Conservation (phyloP, 495 filamentous ascomycete genomes). For the Antarctomyces pellizariae region DNA sequence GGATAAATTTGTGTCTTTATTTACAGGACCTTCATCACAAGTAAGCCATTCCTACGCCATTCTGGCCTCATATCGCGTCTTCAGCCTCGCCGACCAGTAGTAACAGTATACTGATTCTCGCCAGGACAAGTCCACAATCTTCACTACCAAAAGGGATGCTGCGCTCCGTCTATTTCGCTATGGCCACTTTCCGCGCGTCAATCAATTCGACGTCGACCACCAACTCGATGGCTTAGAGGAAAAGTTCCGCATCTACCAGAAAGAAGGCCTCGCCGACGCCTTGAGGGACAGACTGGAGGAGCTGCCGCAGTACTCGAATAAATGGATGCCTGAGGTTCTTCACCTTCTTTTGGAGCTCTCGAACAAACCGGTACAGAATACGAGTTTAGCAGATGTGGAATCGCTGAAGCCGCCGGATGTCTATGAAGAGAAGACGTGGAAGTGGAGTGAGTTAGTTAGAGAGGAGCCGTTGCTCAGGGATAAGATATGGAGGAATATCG, state of each 20-base stretch:
- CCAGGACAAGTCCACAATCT: slow-evolving; percentile 20
- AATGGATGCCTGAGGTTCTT: slow-evolving; percentile 57
- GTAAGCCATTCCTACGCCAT: slow-evolving; percentile 9
- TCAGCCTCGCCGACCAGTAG: slow-evolving; percentile 1
- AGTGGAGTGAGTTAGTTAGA: slow-evolving; percentile 51
- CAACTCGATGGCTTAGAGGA: slow-evolving; percentile 65
- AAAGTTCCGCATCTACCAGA: slow-evolving; percentile 58
- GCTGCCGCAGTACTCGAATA: slow-evolving; percentile 24
- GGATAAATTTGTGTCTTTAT: slow-evolving; percentile 26
- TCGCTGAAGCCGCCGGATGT: slow-evolving; percentile 21
- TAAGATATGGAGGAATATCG: slow-evolving; percentile 56
- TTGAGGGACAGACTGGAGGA: slow-evolving; percentile 37
- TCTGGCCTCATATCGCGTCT: too few species aligned
- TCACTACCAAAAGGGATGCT: slow-evolving; percentile 25
- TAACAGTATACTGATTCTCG: not conserved
- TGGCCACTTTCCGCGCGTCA: slow-evolving; percentile 43
- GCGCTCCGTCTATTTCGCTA: slow-evolving; percentile 29
- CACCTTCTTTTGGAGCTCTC: slow-evolving; percentile 63
- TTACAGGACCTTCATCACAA: slow-evolving; percentile 10
- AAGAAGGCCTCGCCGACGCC: slow-evolving; percentile 61
- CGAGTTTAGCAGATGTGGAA: slow-evolving; percentile 37
- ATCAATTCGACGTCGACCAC: slow-evolving; percentile 66
- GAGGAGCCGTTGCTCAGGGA: slow-evolving; percentile 48
- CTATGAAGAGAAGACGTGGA: slow-evolving; percentile 22
- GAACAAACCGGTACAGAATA: slow-evolving; percentile 49